Evolutionary conservation across 2,329 filamentous ascomycete species (phyloP).

Genomic region (Sclerotinia borealis): DNA sequence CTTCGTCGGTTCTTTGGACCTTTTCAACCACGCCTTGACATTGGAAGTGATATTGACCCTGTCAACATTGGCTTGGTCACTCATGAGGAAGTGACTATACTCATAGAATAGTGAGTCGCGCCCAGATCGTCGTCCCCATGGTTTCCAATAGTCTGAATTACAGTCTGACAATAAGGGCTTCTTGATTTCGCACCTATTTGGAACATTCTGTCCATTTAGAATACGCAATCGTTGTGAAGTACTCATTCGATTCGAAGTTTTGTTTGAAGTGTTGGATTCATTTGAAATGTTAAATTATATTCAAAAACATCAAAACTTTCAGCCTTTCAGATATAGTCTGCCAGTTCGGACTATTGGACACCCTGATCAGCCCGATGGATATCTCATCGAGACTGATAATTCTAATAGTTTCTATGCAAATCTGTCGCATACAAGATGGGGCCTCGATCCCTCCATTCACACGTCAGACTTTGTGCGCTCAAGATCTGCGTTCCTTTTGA

Average conservation of each 20-base stretch:
- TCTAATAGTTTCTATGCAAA: conserved; percentile 57
- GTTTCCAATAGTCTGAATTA: background rate
- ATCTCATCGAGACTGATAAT: background rate
- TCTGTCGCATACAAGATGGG: conserved; percentile 68
- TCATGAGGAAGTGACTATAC: conserved; percentile 54
- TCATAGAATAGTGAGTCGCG: conserved; percentile 55
- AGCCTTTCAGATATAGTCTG: background rate
- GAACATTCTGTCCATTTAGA: background rate
- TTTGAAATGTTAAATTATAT: background rate
- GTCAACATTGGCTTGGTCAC: conserved; percentile 65
- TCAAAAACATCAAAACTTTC: background rate
- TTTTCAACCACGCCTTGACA: conserved; percentile 55
- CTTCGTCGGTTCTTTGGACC: conserved; percentile 63
- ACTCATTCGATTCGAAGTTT: background rate
- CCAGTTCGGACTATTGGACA: background rate
- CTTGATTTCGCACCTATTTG: background rate
- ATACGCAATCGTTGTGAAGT: no score
- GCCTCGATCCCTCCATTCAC: conserved; percentile 61
- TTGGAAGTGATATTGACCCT: conserved; percentile 59
- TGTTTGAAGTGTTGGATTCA: background rate
- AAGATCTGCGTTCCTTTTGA: conserved; percentile 65
- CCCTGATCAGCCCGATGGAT: background rate
- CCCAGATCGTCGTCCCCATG: background rate
- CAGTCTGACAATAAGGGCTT: background rate
- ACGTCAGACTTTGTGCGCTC: conserved; percentile 59